These are phyloP conservation scores for Cutaneotrichosporon sp. DNA, from an alignment of 1,284 basidiomycete species.

Conservation along the genomic window DNA sequence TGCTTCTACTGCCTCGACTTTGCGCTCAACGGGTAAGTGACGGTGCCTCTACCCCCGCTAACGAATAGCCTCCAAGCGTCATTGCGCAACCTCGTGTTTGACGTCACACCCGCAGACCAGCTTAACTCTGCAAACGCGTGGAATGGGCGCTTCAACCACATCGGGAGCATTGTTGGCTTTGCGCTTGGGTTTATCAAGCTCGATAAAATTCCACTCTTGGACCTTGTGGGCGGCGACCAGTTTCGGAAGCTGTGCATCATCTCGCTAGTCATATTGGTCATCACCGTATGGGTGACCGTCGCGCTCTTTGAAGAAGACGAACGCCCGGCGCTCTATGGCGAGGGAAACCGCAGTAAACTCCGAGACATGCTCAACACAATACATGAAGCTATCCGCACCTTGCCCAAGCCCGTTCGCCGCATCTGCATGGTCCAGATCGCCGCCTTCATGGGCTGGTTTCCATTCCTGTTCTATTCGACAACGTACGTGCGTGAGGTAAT, in stretches of 20 bases:
- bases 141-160: slow-evolving; percentile 91
- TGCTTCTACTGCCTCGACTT: slow-evolving; percentile 94
- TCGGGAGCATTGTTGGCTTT: slow-evolving; percentile 90
- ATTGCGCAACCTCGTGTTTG: slow-evolving; percentile 81
- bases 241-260: slow-evolving; percentile 94
- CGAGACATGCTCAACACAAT: slow-evolving; percentile 70
- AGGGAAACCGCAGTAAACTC: slow-evolving; percentile 37
- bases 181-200: slow-evolving; percentile 88
- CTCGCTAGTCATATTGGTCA: slow-evolving; percentile 68
- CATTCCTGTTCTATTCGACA: slow-evolving; percentile 91
- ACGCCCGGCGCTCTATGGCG: slow-evolving; percentile 50
- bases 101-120: slow-evolving; percentile 79
- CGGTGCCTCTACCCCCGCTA: neutral
- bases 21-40: slow-evolving; percentile 65
- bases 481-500: slow-evolving; percentile 88
- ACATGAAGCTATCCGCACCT: slow-evolving; percentile 60
- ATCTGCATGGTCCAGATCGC: slow-evolving; percentile 68
- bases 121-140: slow-evolving; percentile 93
- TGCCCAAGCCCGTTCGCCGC: slow-evolving; percentile 74
- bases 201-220: slow-evolving; percentile 64
- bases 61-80: slow-evolving; percentile 79
- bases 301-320: slow-evolving; percentile 70
- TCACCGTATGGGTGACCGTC: slow-evolving; percentile 83
- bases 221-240: slow-evolving; percentile 82
- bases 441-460: slow-evolving; percentile 65